Percentiles rank a stretch among this genome's conserved stretches.
These are phyloP conservation scores for Termitomyces sp. DNA, from an alignment of 1,284 basidiomycete species.

Conservation along the genomic window DNA sequence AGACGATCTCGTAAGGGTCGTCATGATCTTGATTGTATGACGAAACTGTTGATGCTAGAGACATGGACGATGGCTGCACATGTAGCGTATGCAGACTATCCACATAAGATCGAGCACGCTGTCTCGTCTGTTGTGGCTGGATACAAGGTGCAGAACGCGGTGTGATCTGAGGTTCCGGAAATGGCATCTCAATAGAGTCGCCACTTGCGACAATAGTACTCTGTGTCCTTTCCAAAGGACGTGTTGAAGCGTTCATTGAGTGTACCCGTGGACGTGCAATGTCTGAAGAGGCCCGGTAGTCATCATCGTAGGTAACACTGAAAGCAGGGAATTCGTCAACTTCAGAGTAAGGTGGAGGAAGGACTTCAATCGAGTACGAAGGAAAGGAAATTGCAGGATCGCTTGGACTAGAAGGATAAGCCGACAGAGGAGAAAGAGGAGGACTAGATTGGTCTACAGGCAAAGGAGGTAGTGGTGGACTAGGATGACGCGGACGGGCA, in stretches of 20 bases:
- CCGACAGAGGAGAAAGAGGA: slow-evolving; percentile 1
- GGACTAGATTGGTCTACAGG: not conserved
- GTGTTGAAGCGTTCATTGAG: slow-evolving; percentile 25
- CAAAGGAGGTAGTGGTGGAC: not conserved
- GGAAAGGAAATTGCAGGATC: slow-evolving; percentile 20
- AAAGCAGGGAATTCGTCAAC: slow-evolving; percentile 8
- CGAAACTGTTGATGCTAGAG: slow-evolving; percentile 28
- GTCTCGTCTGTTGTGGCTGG: slow-evolving; percentile 8
- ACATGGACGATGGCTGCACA: slow-evolving; percentile 28
- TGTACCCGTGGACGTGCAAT: slow-evolving; percentile 21
- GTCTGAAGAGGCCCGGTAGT: slow-evolving; percentile 18
- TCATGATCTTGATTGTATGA: slow-evolving; percentile 32
- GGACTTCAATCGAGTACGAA: slow-evolving; percentile 21
- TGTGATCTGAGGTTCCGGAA: slow-evolving; percentile 46
- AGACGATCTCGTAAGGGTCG: slow-evolving; percentile 24
- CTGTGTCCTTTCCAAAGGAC: slow-evolving; percentile 28
- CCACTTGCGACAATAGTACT: slow-evolving; percentile 16
- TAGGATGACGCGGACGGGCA: not conserved
- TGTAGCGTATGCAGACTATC: slow-evolving; percentile 27
- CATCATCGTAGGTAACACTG: slow-evolving; percentile 26
- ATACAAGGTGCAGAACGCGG: slow-evolving; percentile 38
- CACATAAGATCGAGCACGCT: slow-evolving; percentile 23
- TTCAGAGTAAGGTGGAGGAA: slow-evolving; percentile 25
- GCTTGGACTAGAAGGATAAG: not conserved
- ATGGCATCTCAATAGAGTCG: slow-evolving; percentile 22